phyloP scores from a whole-genome alignment of 2,329 filamentous ascomycete species.

The Diaporthe destruens region DNA sequence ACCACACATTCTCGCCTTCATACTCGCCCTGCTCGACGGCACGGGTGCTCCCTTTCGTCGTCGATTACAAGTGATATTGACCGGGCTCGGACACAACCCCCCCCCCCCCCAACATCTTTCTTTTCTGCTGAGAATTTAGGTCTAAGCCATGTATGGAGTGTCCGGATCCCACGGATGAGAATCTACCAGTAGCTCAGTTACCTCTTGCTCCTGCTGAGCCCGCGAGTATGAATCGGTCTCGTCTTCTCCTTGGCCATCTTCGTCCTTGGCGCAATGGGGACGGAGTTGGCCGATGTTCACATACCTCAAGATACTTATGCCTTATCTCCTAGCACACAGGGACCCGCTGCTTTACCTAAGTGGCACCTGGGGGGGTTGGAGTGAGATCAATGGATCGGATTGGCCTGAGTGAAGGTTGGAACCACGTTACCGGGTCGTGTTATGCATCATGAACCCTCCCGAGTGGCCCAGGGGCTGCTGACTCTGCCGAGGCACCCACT shows the following conservation, averaged over 20 bases:
- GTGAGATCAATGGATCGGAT: conserved; percentile 11
- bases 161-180: not conserved
- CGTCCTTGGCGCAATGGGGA: not conserved
- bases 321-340: not conserved
- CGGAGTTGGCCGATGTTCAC: conserved; percentile 11
- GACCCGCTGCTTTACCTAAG: conserved; percentile 23
- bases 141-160: not conserved
- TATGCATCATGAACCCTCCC: conserved; percentile 31
- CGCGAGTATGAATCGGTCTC: not conserved
- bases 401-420: conserved; percentile 30
- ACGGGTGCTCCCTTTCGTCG: not conserved
- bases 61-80: not conserved
- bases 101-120: not conserved
- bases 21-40: not conserved
- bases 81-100: not conserved
- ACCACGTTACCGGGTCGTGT: conserved; percentile 22
- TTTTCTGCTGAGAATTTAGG: too few species aligned
- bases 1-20: not conserved
- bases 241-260: not conserved
- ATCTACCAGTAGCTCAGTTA: not conserved
- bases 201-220: not conserved
- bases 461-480: conserved; percentile 13
- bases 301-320: conserved; percentile 16
- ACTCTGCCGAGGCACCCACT: conserved; percentile 29
- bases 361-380: conserved; percentile 2